Evolutionary conservation across 345 rosid genomes (phyloP).

Genomic region (Boechera divaricarpa): DNA sequence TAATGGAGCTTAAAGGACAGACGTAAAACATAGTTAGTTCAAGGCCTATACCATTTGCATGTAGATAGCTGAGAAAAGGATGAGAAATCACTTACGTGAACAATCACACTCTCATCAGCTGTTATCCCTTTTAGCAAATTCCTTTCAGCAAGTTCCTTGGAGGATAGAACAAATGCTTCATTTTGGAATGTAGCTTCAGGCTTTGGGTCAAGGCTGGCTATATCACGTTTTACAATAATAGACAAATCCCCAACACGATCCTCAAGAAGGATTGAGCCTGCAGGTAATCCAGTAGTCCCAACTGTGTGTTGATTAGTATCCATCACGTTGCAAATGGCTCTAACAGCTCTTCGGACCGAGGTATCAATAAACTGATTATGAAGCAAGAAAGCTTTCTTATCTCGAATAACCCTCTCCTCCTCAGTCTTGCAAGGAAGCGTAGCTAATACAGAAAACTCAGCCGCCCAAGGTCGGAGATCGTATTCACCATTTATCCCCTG

Average conservation of each 20-base stretch:
- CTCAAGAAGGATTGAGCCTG: constrained; percentile 52
- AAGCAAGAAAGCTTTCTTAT: constrained; percentile 83
- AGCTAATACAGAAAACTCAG: constrained; percentile 82
- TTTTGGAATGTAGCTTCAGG: constrained; percentile 49
- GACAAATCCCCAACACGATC: constrained; percentile 76
- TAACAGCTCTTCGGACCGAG: constrained; percentile 75
- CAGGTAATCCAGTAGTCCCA: constrained; percentile 39
- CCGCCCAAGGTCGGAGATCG: constrained; percentile 75
- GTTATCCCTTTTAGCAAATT: constrained; percentile 93
- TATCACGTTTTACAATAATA: constrained; percentile 66
- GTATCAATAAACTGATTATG: constrained; percentile 79
- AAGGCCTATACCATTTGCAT: constrained; percentile 12
- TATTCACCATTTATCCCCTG: constrained; percentile 70
- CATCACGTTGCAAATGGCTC: constrained; percentile 56
- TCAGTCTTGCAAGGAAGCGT: constrained; percentile 87
- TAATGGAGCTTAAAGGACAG: constrained; percentile 19
- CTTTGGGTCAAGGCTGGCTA: constrained; percentile 53
- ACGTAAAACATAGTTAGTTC: background rate
- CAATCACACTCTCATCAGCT: constrained; percentile 86
- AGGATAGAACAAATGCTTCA: constrained; percentile 60
- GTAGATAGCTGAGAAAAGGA: constrained; percentile 7
- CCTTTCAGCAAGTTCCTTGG: constrained; percentile 58
- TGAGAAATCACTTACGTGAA: constrained; percentile 70
- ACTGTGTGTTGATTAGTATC: constrained; percentile 42
- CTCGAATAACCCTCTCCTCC: constrained; percentile 91